Percentiles rank a stretch among this genome's conserved stretches.
phyloP scores from a whole-genome alignment of 345 rosid species.

The Crucihimalaya himalaica region DNA sequence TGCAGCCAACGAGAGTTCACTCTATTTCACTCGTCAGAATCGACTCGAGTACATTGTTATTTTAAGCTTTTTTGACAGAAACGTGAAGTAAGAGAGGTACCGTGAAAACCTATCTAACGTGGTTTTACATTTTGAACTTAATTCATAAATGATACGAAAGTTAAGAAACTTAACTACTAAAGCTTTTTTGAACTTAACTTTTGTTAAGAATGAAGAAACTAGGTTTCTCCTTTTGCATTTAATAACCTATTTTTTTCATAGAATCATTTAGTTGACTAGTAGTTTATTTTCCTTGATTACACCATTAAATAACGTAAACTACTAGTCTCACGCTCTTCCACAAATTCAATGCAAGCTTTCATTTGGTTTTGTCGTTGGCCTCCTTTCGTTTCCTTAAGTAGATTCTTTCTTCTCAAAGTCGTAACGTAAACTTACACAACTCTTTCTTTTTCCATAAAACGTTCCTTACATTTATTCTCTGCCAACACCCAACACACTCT shows the following conservation, averaged over 20 bases:
- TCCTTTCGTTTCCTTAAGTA: constrained; percentile 19
- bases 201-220: not conserved
- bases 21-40: not conserved
- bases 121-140: not conserved
- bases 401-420: constrained; percentile 9
- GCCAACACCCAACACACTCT: not conserved
- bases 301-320: not conserved
- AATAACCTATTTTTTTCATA: not conserved
- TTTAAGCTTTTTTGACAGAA: constrained; percentile 4
- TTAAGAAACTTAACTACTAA: not conserved
- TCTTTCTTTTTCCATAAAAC: not conserved
- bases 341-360: constrained; percentile 6
- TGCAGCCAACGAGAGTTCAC: not conserved
- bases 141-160: not conserved
- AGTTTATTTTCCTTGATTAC: not conserved
- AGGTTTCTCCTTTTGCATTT: constrained; percentile 1
- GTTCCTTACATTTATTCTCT: constrained; percentile 20
- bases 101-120: constrained; percentile 1
- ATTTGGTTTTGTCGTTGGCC: not conserved
- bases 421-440: constrained; percentile 21
- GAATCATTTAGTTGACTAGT: not conserved
- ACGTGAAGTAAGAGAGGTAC: constrained; percentile 15
- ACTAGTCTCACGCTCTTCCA: constrained; percentile 17
- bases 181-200: not conserved
- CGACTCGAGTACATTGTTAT: not conserved